Evolutionary conservation across 108 stramenopile species (phyloP), one percentile per base, ranked within the genome.

Genomic region (Bacterosira constricta): DNA sequence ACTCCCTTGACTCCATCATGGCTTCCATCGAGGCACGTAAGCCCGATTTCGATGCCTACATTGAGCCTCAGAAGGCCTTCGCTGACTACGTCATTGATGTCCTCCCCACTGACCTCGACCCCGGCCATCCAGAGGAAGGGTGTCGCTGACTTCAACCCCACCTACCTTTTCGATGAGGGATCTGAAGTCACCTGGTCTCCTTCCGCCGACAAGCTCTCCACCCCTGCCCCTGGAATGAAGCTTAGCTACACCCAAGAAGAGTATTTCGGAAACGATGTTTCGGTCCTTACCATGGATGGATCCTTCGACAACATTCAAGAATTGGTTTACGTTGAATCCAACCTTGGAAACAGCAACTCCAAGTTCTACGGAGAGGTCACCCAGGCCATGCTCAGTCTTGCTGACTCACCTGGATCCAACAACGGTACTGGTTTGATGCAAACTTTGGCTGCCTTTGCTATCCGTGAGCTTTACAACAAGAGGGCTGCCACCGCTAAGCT

Each of bases 391-490:
- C 89, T 98, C 59, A 87, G 88, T 69, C 90, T 95, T 61, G 87
- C 93, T 50, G 93, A 96, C 76, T 90, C 96, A 35, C 97, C 97
- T 30, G 97, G 97, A 66, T 84, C 82, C 72, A 90, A 95, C 90
- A 96, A 98, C 85, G 97, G 97, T 77, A 96, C 96, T 42, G 97
- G 97, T 68, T 86, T 98, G 70, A 96, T 98, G 94, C 97, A 98
- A 88, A 96, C 97, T 55, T 84, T 98, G 71, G 94, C 95, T 70
- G 91, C 95, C 69, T 95, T 98, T 73, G 96, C 96, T 77, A 94
- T 98, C 61, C 89, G 97, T 46, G 92, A 93, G 69, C 69, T 98
- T 45, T 98, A 95, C 86, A 96, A 98, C 80, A 96, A 94, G 93
- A 91, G 87, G 81, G 68, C 83, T 45, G 88, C 87, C 37, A 69